These are phyloP conservation scores for Bisporella sp. DNA, from an alignment of 2,329 filamentous ascomycete species.

Conservation along the genomic window DNA sequence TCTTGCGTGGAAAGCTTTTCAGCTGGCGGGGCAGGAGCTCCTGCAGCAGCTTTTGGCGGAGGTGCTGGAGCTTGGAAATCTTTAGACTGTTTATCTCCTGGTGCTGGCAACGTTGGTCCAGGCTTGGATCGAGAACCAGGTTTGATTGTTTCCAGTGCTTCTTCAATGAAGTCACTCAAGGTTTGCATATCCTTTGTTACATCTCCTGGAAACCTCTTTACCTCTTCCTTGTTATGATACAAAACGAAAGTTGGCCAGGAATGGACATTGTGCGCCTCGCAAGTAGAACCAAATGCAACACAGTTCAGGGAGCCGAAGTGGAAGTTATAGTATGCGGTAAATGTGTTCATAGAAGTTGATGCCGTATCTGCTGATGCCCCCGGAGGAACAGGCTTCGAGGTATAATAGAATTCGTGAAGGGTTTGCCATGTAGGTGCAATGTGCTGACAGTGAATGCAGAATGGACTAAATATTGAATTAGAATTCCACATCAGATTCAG, in stretches of 20 bases:
- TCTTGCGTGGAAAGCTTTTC: constrained; percentile 25
- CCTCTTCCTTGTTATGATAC: constrained; percentile 68
- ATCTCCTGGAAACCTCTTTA: constrained; percentile 54
- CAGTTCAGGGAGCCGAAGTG: constrained; percentile 85
- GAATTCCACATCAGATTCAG: not conserved
- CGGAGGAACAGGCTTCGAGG: constrained; percentile 59
- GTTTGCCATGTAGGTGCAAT: constrained; percentile 87
- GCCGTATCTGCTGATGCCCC: constrained; percentile 28
- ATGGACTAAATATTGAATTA: constrained; percentile 18
- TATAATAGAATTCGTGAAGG: constrained; percentile 83
- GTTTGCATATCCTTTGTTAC: constrained; percentile 54
- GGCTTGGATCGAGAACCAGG: constrained; percentile 69
- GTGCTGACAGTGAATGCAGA: constrained; percentile 23
- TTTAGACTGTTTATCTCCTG: constrained; percentile 47
- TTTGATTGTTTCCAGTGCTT: constrained; percentile 66
- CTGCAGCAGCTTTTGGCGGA: not conserved
- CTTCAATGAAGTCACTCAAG: constrained; percentile 67
- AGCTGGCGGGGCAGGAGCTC: constrained; percentile 29
- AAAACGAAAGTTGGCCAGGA: constrained; percentile 73
- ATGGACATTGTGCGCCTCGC: constrained; percentile 56
- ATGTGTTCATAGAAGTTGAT: constrained; percentile 46
- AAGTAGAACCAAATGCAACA: constrained; percentile 73
- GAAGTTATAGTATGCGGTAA: constrained; percentile 81
- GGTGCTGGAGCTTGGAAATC: constrained; percentile 15
- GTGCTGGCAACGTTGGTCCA: constrained; percentile 54